phyloP scores from a whole-genome alignment of 768 basidiomycete species.

The Ramaria sp. region DNA sequence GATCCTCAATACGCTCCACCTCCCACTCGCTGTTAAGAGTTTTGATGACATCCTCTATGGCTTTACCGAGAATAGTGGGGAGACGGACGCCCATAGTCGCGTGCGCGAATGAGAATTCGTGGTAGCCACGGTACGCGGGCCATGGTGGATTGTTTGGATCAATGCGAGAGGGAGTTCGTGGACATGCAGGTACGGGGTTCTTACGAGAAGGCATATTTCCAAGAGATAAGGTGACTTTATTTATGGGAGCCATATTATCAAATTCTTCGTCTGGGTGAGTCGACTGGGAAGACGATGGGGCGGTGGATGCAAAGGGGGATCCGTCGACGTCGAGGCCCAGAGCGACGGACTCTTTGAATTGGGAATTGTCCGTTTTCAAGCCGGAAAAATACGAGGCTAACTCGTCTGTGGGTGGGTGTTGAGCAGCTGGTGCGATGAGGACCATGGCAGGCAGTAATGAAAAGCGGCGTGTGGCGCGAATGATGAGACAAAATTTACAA shows the following conservation, averaged over 20 bases:
- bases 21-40: conserved; percentile 80
- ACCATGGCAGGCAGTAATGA: not conserved
- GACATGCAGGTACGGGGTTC: conserved; percentile 62
- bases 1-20: conserved; percentile 78
- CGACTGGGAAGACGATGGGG: not conserved
- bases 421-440: not conserved
- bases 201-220: conserved; percentile 68
- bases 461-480: not conserved
- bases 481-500: not conserved
- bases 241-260: not conserved
- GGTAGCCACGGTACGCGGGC: conserved; percentile 72
- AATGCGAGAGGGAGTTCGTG: conserved; percentile 57
- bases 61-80: conserved; percentile 92
- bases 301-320: not conserved
- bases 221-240: conserved; percentile 56
- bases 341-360: not conserved
- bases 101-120: conserved; percentile 76
- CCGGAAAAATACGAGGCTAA: not conserved
- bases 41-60: conserved; percentile 81
- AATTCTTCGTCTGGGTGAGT: not conserved
- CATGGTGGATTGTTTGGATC: conserved; percentile 1
- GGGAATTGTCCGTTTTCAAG: not conserved
- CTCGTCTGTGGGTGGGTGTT: not conserved
- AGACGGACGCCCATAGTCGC: conserved; percentile 95
- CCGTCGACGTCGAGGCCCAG: not conserved